phyloP scores from a whole-genome alignment of 2,329 filamentous ascomycete species.

The Phialophora tarda region DNA sequence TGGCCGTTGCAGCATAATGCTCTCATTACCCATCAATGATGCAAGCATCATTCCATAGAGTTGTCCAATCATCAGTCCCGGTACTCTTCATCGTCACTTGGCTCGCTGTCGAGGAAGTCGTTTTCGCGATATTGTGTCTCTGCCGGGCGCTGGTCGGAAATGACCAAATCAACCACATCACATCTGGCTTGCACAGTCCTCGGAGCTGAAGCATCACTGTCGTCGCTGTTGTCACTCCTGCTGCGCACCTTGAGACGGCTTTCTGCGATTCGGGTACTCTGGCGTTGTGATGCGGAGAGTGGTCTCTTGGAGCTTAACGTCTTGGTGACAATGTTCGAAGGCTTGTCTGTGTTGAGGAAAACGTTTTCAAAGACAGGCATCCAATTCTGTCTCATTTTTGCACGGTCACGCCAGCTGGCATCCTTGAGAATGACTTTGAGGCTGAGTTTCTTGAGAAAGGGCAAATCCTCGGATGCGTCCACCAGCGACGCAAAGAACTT shows the following conservation, averaged over 20 bases:
- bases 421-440: constrained; percentile 79
- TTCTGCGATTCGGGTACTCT: constrained; percentile 47
- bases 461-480: constrained; percentile 69
- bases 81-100: constrained; percentile 65
- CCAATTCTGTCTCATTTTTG: constrained; percentile 79
- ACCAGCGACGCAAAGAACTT: constrained; percentile 80
- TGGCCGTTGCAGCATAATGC: neutral
- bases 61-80: constrained; percentile 49
- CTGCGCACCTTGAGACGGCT: constrained; percentile 23
- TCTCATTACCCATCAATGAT: neutral
- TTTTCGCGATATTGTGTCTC: constrained; percentile 64
- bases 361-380: constrained; percentile 67
- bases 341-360: constrained; percentile 44
- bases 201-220: constrained; percentile 18
- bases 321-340: constrained; percentile 2
- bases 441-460: constrained; percentile 69
- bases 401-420: constrained; percentile 78
- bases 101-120: constrained; percentile 66
- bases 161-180: constrained; percentile 62
- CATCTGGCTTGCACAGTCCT: constrained; percentile 59
- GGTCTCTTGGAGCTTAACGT: constrained; percentile 11
- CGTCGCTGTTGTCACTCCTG: constrained; percentile 22
- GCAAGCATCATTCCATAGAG: neutral
- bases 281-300: constrained; percentile 44
- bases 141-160: constrained; percentile 66